These are phyloP conservation scores for Lactarius indigo DNA, from an alignment of 768 basidiomycete species.

Conservation along the genomic window DNA sequence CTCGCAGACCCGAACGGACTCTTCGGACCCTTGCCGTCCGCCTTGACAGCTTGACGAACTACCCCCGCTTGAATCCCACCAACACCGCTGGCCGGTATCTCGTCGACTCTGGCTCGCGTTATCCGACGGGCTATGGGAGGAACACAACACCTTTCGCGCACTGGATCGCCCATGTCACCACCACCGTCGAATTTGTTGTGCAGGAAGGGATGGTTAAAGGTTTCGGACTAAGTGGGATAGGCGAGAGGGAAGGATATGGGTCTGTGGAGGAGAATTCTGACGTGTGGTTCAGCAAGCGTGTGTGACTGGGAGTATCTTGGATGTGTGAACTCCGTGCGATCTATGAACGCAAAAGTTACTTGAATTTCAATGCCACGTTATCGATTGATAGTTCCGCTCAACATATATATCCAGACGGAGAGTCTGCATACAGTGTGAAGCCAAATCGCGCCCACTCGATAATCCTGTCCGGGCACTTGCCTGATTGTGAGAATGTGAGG, in stretches of 20 bases:
- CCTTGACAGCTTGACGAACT: neutral
- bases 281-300: slow-evolving; percentile 12
- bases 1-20: neutral
- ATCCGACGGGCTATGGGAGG: slow-evolving; percentile 17
- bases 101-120: neutral
- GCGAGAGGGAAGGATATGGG: neutral
- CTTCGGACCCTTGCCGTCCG: neutral
- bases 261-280: slow-evolving; percentile 3
- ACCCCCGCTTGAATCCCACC: neutral
- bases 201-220: neutral
- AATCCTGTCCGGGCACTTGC: too few relatives aligned
- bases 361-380: too few relatives aligned
- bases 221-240: slow-evolving; percentile 1
- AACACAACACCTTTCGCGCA: slow-evolving; percentile 12
- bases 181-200: neutral
- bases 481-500: too few relatives aligned
- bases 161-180: neutral
- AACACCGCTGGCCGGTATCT: neutral
- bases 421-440: too few relatives aligned
- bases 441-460: too few relatives aligned
- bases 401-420: too few relatives aligned
- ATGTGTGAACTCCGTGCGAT: too few relatives aligned
- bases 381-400: too few relatives aligned
- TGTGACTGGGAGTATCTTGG: neutral
- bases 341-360: too few relatives aligned